phyloP scores from a whole-genome alignment of 2,329 filamentous ascomycete genomes.

The Clarireedia paspali region DNA sequence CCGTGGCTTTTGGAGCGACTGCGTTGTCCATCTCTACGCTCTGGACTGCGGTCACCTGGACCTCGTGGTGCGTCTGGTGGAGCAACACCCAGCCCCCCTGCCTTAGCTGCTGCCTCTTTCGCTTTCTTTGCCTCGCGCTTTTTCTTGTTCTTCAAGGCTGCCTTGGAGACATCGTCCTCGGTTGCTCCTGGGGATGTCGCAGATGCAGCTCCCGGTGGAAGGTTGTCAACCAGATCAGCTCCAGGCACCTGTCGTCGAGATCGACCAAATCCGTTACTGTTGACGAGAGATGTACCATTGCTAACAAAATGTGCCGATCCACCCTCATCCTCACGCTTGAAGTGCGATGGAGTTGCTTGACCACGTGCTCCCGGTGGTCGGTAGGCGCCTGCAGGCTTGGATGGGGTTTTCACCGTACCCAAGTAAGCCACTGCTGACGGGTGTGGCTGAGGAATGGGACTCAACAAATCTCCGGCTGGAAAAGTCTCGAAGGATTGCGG shows the following conservation, averaged over 20 bases:
- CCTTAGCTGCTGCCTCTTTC: conserved; percentile 66
- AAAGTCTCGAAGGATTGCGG: conserved; percentile 59
- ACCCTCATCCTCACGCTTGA: conserved; percentile 96
- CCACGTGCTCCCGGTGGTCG: conserved; percentile 90
- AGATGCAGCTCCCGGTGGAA: conserved; percentile 62
- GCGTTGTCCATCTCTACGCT: conserved; percentile 48
- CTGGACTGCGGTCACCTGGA: conserved; percentile 24
- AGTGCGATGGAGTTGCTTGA: conserved; percentile 79
- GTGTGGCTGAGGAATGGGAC: conserved; percentile 69
- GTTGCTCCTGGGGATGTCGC: conserved; percentile 51
- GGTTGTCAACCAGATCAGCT: conserved; percentile 62
- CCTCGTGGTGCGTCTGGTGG: conserved; percentile 16
- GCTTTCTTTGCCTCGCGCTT: conserved; percentile 91
- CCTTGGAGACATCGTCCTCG: conserved; percentile 68
- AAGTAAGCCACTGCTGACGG: conserved; percentile 75
- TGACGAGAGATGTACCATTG: conserved; percentile 61
- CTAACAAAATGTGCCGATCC: conserved; percentile 77
- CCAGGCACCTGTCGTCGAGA: conserved; percentile 76
- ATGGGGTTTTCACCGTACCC: conserved; percentile 83
- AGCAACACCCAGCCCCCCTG: conserved; percentile 32
- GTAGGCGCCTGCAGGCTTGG: conserved; percentile 95
- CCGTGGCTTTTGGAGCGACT: conserved; percentile 41
- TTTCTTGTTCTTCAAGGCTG: conserved; percentile 95
- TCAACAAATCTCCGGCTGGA: conserved; percentile 61
- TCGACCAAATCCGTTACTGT: conserved; percentile 70